Evolutionary conservation across 805 yeast genomes (phyloP).

Genomic region (Kodamaea neixiangensis): DNA sequence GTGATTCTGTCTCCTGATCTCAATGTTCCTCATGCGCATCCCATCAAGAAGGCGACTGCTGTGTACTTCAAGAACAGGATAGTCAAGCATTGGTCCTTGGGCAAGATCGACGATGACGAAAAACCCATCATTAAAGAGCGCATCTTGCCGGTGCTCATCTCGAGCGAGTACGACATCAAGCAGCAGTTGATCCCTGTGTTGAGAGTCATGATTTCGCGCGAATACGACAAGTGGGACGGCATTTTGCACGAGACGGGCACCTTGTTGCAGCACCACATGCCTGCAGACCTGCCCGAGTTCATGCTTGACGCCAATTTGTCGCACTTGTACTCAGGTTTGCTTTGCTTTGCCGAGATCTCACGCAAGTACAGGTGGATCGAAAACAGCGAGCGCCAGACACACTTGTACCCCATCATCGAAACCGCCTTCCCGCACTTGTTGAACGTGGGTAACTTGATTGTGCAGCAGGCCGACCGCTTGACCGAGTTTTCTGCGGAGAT

Average conservation of each 20-base stretch:
- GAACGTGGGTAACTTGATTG: slow-evolving; percentile 58
- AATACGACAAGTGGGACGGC: slow-evolving; percentile 41
- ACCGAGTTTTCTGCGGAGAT: slow-evolving; percentile 61
- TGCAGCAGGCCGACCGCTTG: slow-evolving; percentile 28
- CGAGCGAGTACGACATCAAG: slow-evolving; percentile 32
- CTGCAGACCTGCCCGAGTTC: slow-evolving; percentile 8
- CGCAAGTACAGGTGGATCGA: slow-evolving; percentile 71
- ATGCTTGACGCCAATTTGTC: slow-evolving; percentile 18
- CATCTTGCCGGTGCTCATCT: slow-evolving; percentile 56
- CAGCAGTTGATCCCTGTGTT: slow-evolving; percentile 25
- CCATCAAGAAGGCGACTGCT: slow-evolving; percentile 60
- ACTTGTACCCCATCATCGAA: slow-evolving; percentile 48
- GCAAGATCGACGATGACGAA: slow-evolving; percentile 64
- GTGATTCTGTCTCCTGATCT: slow-evolving; percentile 54
- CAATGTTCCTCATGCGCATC: slow-evolving; percentile 7
- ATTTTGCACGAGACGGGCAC: slow-evolving; percentile 33
- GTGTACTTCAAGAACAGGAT: slow-evolving; percentile 81
- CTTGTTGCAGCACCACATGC: slow-evolving; percentile 27
- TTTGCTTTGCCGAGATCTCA: slow-evolving; percentile 69
- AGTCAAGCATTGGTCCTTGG: slow-evolving; percentile 56
- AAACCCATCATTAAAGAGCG: slow-evolving; percentile 72
- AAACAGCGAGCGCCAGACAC: slow-evolving; percentile 41
- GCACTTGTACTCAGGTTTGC: slow-evolving; percentile 61
- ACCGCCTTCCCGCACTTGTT: slow-evolving; percentile 67
- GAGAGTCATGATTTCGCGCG: slow-evolving; percentile 30